A percentile compares a stretch with the other conserved stretches of the same genome.
Conservation (phyloP, 305 asterid species). For the Plantago coronopus region DNA sequence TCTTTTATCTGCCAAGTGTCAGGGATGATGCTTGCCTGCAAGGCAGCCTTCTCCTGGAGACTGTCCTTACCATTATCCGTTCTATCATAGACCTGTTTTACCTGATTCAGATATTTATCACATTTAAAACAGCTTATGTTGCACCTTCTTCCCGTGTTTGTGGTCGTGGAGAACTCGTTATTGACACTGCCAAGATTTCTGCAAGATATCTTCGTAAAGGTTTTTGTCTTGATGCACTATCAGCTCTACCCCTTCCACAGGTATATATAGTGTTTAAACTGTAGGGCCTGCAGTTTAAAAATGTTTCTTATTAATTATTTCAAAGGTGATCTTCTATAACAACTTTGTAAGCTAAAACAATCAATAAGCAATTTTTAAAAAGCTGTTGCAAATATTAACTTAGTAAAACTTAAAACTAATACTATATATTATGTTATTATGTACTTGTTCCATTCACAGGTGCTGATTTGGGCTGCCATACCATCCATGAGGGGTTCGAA, state of each 20-base stretch:
- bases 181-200: conserved; percentile 66
- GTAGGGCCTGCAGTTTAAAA: no score
- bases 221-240: conserved; percentile 63
- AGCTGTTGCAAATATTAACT: background rate
- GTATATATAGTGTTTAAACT: no score
- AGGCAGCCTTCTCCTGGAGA: conserved; percentile 49
- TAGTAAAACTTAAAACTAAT: background rate
- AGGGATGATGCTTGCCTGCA: conserved; percentile 49
- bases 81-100: conserved; percentile 71
- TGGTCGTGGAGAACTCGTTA: conserved; percentile 93
- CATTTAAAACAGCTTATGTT: conserved; percentile 71
- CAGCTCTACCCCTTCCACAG: conserved; percentile 96
- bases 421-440: no score
- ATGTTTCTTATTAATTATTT: no score
- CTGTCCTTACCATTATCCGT: conserved; percentile 56
- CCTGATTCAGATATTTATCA: conserved; percentile 56
- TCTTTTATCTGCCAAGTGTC: conserved; percentile 73
- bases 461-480: conserved; percentile 70
- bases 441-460: conserved; percentile 32
- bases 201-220: conserved; percentile 43
- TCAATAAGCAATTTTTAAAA: no score
- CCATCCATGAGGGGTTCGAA: conserved; percentile 69
- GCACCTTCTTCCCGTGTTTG: conserved; percentile 96
- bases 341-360: no score
- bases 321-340: no score